Evolutionary conservation across 345 rosid genomes (phyloP).

Genomic region (Citrus medica): DNA sequence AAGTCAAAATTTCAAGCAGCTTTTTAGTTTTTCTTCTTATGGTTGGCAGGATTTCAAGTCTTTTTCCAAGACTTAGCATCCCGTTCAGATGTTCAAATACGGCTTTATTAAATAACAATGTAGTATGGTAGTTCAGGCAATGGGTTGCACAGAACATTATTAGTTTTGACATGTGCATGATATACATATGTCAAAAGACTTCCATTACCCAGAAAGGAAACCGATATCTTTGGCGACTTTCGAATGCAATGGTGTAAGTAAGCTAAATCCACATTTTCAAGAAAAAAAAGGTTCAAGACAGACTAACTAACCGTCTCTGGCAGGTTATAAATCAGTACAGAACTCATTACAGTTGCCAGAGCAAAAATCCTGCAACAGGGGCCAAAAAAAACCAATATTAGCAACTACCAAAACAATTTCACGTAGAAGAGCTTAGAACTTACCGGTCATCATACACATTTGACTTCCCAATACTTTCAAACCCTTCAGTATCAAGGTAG

Average conservation of each 20-base stretch:
- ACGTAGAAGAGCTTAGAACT: not conserved
- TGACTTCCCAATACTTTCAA: constrained; percentile 98
- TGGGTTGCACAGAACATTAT: not conserved
- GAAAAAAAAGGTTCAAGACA: constrained; percentile 5
- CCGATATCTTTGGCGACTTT: not conserved
- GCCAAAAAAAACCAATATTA: not conserved
- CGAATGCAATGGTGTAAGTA: not conserved
- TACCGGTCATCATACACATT: constrained; percentile 98
- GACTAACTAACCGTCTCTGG: constrained; percentile 87
- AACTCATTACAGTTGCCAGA: constrained; percentile 94
- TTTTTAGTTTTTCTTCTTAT: not conserved
- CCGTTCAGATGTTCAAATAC: not conserved
- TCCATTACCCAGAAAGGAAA: not conserved
- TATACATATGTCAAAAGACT: not conserved
- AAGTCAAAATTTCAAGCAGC: not conserved
- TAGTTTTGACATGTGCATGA: not conserved
- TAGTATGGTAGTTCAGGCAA: not conserved
- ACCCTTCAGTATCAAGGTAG: constrained; percentile 98
- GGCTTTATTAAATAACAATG: not conserved
- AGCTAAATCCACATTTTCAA: not conserved
- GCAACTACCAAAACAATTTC: constrained; percentile 4
- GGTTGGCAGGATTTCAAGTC: not conserved
- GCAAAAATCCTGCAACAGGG: constrained; percentile 82
- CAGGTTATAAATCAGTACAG: constrained; percentile 92
- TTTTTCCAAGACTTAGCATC: not conserved